Base-by-base conservation (phyloP, 2,329 filamentous ascomycete species). In the Penicillium glabrum region DNA sequence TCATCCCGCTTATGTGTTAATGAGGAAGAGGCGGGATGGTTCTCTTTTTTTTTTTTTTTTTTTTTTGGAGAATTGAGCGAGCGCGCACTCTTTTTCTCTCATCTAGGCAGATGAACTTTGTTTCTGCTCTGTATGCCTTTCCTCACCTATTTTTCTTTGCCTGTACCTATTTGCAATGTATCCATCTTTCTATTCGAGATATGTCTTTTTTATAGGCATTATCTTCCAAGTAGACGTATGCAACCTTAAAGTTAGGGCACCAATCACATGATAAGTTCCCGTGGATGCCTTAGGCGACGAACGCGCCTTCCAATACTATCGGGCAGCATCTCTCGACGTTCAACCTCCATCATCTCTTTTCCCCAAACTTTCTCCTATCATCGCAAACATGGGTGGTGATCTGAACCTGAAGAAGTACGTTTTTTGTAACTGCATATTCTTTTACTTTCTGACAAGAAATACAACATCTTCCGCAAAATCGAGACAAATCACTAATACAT, bases 351-450 rank as follows among this genome's bases (percentile, higher is more conserved):
- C 35, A 23, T 51, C 45, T 27, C 50, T 48, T 44, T 39, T 29
- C 19, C 29, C 39, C 33, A 39, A 11, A n/a, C 50, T 46, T 39
- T 45, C 52, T n/a, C 29, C 43, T 71, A 74, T 31, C 33, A 6
- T 23, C 46, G 46, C 67, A 79, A 89, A 77, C 63, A 96, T 96
- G 89, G 93, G 93, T 80, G 92, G 92, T 72, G 93, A 98, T 83
- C 85, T 99, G 71, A 97, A 98, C 72, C 79, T 96, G 68, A 97
- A 97, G 79, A 91, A 92, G 78, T 90, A 58, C 60, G 68, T 57
- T 24, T 8, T 23, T 31, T 7, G n/a, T 2, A 5, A 9, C 35
- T 39, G 35, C n/a, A 5, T 7, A 39, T 19, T 37, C 14, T 37
- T 19, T 37, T 19, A 3, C 46, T 29, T n/a, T 21, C 9, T n/a